Evolutionary conservation across 2,329 filamentous ascomycete genomes (phyloP), one percentile per base, ranked within the genome.

Genomic region (Fusarium albidum): DNA sequence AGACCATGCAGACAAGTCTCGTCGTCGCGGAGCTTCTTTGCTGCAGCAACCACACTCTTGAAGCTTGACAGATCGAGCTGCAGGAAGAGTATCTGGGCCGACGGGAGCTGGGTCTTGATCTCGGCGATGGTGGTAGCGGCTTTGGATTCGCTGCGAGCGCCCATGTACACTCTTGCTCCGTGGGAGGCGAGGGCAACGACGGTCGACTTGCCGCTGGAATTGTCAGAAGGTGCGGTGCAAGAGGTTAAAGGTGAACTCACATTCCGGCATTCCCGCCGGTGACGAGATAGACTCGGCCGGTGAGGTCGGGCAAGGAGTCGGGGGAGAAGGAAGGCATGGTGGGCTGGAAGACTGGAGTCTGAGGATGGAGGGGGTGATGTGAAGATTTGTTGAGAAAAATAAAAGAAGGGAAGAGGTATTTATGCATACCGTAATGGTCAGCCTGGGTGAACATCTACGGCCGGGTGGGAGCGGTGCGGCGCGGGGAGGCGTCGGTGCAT

Each of bases 221-320:
- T 31, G 13, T 49, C n/a, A 40, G 28, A 21, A 21, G 6, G 6
- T 10, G 4, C 14, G 13, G 9, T 1, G 15, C 5, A 15, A 13
- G 25, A 3, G 17, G 7, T 14, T 1, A 2, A 4, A 4, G 17
- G 3, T 5, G n/a, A 46, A 70, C 73, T 63, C 63, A 76, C 75
- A 78, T 76, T 62, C 77, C 77, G 3, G 76, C 71, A 50, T 78
- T 78, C 0, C 75, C 75, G 33, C 76, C 77, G 12, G 77, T 79
- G 53, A 79, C 75, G 39, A 79, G 68, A 49, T 70, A 78, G 12
- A 78, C 71, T 63, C 74, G 77, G 18, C 73, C 76, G 25, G 61
- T 58, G 39, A 80, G 75, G 52, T 74, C 63, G 9, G 77, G 76
- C n/a, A 80, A 72, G 43, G 66, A 68, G 28, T 75, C 70, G 9